Conservation (phyloP, 164 flowering plant species). For the Kingdonia uniflora region DNA sequence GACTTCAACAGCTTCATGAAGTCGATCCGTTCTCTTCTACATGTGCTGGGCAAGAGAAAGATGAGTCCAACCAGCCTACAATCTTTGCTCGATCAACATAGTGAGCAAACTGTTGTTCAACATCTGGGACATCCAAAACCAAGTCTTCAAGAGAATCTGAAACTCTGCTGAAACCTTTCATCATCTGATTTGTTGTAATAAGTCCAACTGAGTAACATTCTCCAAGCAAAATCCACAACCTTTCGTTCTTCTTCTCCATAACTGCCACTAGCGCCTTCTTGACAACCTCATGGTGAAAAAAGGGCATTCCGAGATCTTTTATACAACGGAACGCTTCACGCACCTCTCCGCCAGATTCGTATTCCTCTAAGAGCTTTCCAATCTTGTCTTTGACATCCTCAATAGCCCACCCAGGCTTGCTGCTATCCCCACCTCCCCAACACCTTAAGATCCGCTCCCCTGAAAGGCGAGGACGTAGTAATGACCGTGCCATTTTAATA, state of each 20-base stretch:
- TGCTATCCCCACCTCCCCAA: constrained; percentile 56
- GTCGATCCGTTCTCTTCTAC: constrained; percentile 22
- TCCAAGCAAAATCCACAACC: constrained; percentile 40
- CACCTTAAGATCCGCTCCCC: constrained; percentile 59
- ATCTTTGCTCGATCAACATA: too few species aligned
- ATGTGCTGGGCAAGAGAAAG: constrained; percentile 20
- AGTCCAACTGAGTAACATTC: constrained; percentile 35
- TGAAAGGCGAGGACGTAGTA: constrained; percentile 52
- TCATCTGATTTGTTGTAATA: constrained; percentile 62
- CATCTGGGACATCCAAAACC: constrained; percentile 63
- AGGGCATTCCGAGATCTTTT: constrained; percentile 67
- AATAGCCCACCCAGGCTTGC: constrained; percentile 42
- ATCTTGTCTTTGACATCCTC: constrained; percentile 76
- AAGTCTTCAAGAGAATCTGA: constrained; percentile 68
- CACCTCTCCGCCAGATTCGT: too few species aligned
- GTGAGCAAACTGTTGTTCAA: too few species aligned
- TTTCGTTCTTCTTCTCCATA: constrained; percentile 53
- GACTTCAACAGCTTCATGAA: constrained; percentile 10
- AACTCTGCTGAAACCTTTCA: constrained; percentile 53
- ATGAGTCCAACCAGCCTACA: constrained; percentile 47
- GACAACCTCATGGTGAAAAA: too few species aligned
- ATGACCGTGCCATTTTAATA: constrained; percentile 48
- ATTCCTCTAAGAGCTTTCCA: constrained; percentile 55
- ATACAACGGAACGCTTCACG: constrained; percentile 65
- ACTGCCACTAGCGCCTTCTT: constrained; percentile 48